phyloP scores from a whole-genome alignment of 768 basidiomycete species.

The Tulasnella sp. region DNA sequence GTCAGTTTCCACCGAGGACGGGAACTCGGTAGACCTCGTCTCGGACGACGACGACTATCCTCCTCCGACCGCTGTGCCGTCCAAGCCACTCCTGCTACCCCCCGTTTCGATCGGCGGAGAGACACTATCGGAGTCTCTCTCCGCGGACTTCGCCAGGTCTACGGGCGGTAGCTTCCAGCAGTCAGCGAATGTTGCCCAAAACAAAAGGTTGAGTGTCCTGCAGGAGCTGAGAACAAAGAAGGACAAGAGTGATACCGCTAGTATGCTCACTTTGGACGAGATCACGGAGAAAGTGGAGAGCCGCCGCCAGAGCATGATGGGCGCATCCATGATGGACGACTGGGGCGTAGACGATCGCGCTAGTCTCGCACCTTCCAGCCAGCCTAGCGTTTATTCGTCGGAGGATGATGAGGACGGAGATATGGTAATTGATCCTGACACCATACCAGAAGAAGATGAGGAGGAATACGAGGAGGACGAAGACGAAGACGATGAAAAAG shows the following conservation, averaged over 20 bases:
- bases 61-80: constrained; percentile 15
- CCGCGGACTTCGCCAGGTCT: constrained; percentile 23
- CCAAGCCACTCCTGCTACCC: constrained; percentile 53
- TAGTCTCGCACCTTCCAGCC: too few relatives aligned
- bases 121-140: constrained; percentile 65
- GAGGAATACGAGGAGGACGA: constrained; percentile 38
- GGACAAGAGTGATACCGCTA: constrained; percentile 80
- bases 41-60: constrained; percentile 30
- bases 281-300: constrained; percentile 90
- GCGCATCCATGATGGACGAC: constrained; percentile 14
- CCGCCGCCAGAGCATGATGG: constrained; percentile 37
- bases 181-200: constrained; percentile 22
- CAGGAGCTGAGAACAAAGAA: constrained; percentile 71
- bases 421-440: constrained; percentile 32
- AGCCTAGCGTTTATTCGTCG: too few relatives aligned
- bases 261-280: constrained; percentile 91
- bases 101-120: constrained; percentile 70
- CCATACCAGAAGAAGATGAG: constrained; percentile 37
- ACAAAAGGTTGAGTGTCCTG: constrained; percentile 64
- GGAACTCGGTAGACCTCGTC: constrained; percentile 50
- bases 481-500: constrained; percentile 34
- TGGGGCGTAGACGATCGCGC: constrained; percentile 26
- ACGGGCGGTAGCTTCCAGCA: constrained; percentile 28
- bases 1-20: constrained; percentile 66
- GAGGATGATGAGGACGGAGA: constrained; percentile 27